Percentiles rank a stretch among this genome's conserved stretches.
Conservation (phyloP, 2,329 filamentous ascomycete genomes). For the Alternaria hordeiaustralica region DNA sequence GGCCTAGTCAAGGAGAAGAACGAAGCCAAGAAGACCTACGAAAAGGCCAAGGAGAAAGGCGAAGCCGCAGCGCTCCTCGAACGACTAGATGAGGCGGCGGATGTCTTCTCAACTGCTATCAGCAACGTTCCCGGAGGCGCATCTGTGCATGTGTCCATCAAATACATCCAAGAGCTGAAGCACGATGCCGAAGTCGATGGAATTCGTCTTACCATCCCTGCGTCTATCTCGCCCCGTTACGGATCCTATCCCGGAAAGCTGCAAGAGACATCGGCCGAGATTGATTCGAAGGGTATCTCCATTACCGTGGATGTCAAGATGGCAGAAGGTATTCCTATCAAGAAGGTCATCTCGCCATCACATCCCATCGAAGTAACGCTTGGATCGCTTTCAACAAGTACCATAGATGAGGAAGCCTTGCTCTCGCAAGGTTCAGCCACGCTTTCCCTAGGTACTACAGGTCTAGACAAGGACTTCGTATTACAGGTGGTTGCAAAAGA, state of each 20-base stretch:
- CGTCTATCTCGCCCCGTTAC: constrained; percentile 2
- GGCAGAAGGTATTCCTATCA: neutral
- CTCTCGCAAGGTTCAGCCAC: constrained; percentile 1
- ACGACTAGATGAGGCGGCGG: constrained; percentile 5
- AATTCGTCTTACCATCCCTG: constrained; percentile 5
- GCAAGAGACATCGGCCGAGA: neutral
- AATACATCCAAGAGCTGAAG: constrained; percentile 9
- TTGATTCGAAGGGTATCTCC: neutral
- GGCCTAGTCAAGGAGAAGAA: constrained; percentile 9
- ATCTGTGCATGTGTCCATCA: constrained; percentile 1
- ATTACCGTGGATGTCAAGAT: constrained; percentile 10
- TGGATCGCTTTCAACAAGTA: constrained; percentile 3
- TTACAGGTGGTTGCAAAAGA: constrained; percentile 10
- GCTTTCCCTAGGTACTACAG: neutral
- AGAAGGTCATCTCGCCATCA: constrained; percentile 7
- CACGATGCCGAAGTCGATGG: constrained; percentile 12
- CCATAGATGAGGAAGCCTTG: neutral
- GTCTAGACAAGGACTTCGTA: constrained; percentile 3
- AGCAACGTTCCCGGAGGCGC: neutral
- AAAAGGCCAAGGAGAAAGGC: constrained; percentile 1
- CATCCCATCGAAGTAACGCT: constrained; percentile 10
- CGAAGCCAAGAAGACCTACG: constrained; percentile 7
- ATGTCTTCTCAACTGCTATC: constrained; percentile 9
- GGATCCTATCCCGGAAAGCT: neutral
- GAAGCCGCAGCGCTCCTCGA: constrained; percentile 7